Conservation (phyloP, 148 eudicot genomes). For the Fagopyrum tataricum region DNA sequence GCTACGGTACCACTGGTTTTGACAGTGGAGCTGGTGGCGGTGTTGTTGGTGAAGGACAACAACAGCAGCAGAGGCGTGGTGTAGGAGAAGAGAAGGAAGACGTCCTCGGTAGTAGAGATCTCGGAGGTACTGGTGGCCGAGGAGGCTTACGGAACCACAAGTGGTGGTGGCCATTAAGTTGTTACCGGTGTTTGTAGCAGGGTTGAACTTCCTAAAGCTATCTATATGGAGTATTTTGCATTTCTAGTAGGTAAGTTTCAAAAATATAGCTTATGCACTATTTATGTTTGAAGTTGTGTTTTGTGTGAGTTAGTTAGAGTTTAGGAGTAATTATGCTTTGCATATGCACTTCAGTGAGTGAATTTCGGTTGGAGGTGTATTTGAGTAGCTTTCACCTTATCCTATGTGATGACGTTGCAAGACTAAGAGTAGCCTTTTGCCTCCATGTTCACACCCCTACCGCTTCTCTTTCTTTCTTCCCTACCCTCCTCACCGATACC, state of each 20-base stretch:
- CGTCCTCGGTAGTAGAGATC: background rate
- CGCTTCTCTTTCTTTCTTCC: no score
- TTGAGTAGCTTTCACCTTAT: background rate
- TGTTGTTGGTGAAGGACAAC: background rate
- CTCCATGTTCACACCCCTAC: no score
- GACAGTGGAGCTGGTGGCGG: background rate
- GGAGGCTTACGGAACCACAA: background rate
- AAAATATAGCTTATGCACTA: background rate
- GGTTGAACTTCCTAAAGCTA: background rate
- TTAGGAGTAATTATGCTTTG: background rate
- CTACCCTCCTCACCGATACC: no score
- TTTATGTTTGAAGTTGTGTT: background rate
- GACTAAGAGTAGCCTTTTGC: no score
- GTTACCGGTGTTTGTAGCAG: background rate
- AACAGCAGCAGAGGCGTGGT: background rate
- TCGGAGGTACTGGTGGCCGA: background rate
- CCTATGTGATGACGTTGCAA: background rate
- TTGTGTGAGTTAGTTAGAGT: background rate
- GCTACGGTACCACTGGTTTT: no score
- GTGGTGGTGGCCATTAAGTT: background rate
- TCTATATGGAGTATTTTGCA: background rate
- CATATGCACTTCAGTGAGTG: background rate
- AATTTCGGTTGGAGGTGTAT: background rate
- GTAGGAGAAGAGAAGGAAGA: background rate
- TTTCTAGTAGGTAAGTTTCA: background rate